Conservation (phyloP, 306 rosid species). For the Acacia melanoxylon region DNA sequence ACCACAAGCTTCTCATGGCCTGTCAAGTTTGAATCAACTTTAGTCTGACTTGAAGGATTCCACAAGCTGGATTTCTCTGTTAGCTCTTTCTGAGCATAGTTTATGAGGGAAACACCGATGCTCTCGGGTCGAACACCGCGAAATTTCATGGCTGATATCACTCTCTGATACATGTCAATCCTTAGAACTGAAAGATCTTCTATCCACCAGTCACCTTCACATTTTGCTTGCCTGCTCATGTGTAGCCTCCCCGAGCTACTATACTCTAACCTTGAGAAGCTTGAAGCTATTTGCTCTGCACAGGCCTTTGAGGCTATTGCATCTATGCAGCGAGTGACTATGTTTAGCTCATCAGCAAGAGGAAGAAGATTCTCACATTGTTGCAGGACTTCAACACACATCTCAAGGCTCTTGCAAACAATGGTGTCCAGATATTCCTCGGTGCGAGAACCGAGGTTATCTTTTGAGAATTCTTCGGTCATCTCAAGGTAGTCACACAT, state of each 20-base stretch:
- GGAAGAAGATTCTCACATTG: conserved; percentile 89
- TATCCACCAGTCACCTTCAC: conserved; percentile 98
- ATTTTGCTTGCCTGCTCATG: conserved; percentile 87
- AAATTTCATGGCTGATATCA: conserved; percentile 89
- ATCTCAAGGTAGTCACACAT: conserved; percentile 88
- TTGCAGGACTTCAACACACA: conserved; percentile 90
- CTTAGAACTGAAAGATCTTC: conserved; percentile 94
- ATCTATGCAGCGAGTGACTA: conserved; percentile 84
- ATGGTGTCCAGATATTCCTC: conserved; percentile 81
- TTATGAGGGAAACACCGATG: conserved; percentile 81
- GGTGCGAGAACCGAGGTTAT: conserved; percentile 76
- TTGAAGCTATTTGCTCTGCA: conserved; percentile 96
- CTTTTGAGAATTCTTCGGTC: conserved; percentile 92
- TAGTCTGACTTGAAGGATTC: conserved; percentile 78
- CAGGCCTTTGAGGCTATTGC: conserved; percentile 97
- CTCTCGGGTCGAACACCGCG: conserved; percentile 98
- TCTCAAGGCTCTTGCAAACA: conserved; percentile 89
- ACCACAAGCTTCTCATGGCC: conserved; percentile 78
- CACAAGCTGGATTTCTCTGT: conserved; percentile 78
- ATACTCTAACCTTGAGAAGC: conserved; percentile 94
- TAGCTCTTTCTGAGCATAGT: conserved; percentile 88
- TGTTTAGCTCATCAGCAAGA: conserved; percentile 78
- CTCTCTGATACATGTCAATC: conserved; percentile 79
- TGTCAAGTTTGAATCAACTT: conserved; percentile 67
- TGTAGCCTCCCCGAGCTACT: conserved; percentile 97